Evolutionary conservation across 1,284 basidiomycete species (phyloP), one percentile per base, ranked within the genome.

Genomic region (Leccinum subrobustum): DNA sequence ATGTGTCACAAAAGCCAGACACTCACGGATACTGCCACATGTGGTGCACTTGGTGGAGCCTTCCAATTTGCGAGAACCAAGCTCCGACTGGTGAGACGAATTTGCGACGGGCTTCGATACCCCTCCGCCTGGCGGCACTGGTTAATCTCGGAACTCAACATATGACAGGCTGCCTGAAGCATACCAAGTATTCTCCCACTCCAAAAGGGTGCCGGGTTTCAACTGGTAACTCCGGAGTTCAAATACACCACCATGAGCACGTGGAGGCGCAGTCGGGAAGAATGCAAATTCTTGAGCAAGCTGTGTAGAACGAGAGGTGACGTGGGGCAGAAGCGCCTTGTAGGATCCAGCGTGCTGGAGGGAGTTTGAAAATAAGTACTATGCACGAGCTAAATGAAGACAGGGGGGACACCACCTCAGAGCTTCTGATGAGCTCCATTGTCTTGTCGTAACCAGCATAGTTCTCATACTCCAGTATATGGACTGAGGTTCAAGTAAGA

Each of bases 231-330:
- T 88, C 66, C 95, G 83, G 70, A 98, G 78, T 76, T 98, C 95
- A 72, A 96, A 98, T 55, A 98, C 81, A 6, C 95, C 95, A 16
- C 95, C 95, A 70, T 91, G 84, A 20, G 86, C 81, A 67, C 84
- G 90, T 2, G 94, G 93, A 31, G 95, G 93, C 14, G 91, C 85
- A 3, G 93, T 93, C 2, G 94, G 93, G 74, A 95, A 88, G 78
- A 97, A 96, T 1, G 92, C 92, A 76, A 98, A 98, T 74, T 98
- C 96, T 73, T 95, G 93, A 66, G 88, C 87, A 57, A 96, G 81
- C 68, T 96, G 93, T 23, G 83, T 82, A 52, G 86, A 83, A 56
- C 93, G 86, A 4, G 85, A 87, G 20, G 77, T 81, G 53, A 96
- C 74, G 72, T 84, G 85, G 4, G 92, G 91, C 16, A 92, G 79